Conservation (phyloP, 768 basidiomycete species). For the Clitopilus hobsonii region DNA sequence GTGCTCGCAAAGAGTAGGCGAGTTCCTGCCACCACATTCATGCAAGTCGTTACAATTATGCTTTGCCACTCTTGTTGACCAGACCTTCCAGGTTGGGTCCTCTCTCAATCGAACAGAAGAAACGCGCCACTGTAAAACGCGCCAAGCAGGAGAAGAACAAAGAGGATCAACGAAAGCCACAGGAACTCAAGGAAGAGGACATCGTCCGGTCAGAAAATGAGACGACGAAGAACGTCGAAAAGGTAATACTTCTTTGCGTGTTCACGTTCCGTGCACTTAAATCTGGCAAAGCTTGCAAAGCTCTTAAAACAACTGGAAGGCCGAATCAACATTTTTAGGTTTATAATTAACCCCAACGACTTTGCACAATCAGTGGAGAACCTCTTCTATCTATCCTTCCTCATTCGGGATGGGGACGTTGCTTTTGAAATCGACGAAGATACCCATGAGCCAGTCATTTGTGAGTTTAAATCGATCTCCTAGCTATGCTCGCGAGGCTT, state of each 20-base stretch:
- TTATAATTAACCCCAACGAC: slow-evolving; percentile 85
- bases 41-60: slow-evolving; percentile 44
- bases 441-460: slow-evolving; percentile 65
- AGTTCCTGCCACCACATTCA: slow-evolving; percentile 81
- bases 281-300: slow-evolving; percentile 46
- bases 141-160: slow-evolving; percentile 69
- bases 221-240: slow-evolving; percentile 80
- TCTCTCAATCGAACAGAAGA: slow-evolving; percentile 80
- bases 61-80: slow-evolving; percentile 10
- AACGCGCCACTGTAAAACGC: slow-evolving; percentile 55
- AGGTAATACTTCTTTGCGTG: slow-evolving; percentile 31
- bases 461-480: slow-evolving; percentile 36
- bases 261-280: background rate
- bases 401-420: slow-evolving; percentile 81
- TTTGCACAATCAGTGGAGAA: slow-evolving; percentile 97
- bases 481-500: background rate
- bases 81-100: slow-evolving; percentile 77
- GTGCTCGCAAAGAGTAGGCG: slow-evolving; percentile 77
- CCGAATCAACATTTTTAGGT: slow-evolving; percentile 74
- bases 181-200: slow-evolving; percentile 80
- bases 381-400: slow-evolving; percentile 90
- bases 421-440: slow-evolving; percentile 64
- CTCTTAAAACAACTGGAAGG: slow-evolving; percentile 47
- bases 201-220: slow-evolving; percentile 83
- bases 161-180: slow-evolving; percentile 64